Evolutionary conservation across 768 basidiomycete genomes (phyloP).

Genomic region (Xerocomellus chrysenteron): DNA sequence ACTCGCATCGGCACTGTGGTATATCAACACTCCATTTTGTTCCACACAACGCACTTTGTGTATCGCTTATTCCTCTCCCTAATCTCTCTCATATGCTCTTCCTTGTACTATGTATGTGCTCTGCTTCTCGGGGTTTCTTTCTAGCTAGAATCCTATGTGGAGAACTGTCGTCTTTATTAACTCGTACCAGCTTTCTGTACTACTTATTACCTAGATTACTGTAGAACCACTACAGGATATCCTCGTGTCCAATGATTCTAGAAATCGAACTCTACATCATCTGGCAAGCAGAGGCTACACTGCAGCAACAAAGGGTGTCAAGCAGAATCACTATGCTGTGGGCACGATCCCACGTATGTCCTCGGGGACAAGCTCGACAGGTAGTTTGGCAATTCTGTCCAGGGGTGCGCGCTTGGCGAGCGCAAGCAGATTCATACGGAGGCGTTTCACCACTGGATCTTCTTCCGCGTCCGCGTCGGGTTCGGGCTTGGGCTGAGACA

Average conservation of each 20-base stretch:
- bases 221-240: constrained; percentile 12
- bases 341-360: constrained; percentile 65
- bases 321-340: constrained; percentile 28
- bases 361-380: constrained; percentile 64
- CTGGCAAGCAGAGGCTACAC: neutral
- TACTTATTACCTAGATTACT: constrained; percentile 14
- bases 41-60: neutral
- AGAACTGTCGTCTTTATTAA: neutral
- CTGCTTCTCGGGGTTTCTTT: neutral
- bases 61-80: constrained; percentile 11
- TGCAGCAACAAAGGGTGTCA: neutral
- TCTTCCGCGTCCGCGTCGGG: constrained; percentile 31
- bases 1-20: constrained; percentile 8
- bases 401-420: constrained; percentile 76
- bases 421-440: constrained; percentile 73
- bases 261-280: neutral
- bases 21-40: constrained; percentile 1
- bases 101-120: neutral
- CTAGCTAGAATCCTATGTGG: constrained; percentile 2
- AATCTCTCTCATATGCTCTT: neutral
- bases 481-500: neutral
- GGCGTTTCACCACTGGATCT: constrained; percentile 51
- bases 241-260: constrained; percentile 1
- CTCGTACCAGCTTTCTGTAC: constrained; percentile 6
- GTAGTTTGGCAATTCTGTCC: constrained; percentile 64